Evolutionary conservation across 2,329 filamentous ascomycete species (phyloP).

Genomic region (Claviceps sp.): DNA sequence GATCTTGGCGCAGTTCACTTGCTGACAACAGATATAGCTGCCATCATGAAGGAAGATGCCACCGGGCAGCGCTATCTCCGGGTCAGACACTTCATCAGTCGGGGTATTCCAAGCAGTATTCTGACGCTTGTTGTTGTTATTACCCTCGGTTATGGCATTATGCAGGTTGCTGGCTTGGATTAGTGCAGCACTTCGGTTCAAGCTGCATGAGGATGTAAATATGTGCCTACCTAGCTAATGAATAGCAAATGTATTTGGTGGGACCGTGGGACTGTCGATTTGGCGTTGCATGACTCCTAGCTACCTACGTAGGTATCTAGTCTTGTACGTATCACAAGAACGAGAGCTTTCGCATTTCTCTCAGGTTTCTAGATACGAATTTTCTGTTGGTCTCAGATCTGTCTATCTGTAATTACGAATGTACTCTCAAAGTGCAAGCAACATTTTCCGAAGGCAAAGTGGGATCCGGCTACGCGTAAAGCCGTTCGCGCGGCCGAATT

Average conservation of each 20-base stretch:
- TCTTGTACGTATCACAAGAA: too few species aligned
- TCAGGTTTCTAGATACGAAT: too few species aligned
- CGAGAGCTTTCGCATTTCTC: too few species aligned
- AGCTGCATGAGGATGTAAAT: not conserved
- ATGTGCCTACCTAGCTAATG: not conserved
- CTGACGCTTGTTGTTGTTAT: constrained; percentile 72
- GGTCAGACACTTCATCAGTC: constrained; percentile 87
- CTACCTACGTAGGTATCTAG: too few species aligned
- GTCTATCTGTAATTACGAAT: not conserved
- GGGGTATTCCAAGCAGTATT: constrained; percentile 80
- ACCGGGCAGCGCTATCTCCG: constrained; percentile 84
- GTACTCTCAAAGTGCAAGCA: too few species aligned
- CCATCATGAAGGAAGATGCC: constrained; percentile 98
- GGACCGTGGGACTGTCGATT: not conserved
- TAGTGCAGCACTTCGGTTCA: constrained; percentile 11
- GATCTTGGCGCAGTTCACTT: not conserved
- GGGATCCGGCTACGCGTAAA: too few species aligned
- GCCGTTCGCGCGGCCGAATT: too few species aligned
- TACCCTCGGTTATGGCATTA: constrained; percentile 80
- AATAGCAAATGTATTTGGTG: not conserved
- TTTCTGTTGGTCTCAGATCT: too few species aligned
- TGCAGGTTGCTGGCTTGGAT: constrained; percentile 58
- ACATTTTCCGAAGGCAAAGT: too few species aligned
- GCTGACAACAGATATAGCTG: constrained; percentile 42
- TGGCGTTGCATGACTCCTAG: not conserved